phyloP scores from a whole-genome alignment of 2,329 filamentous ascomycete genomes.

The Exophiala viscosa region DNA sequence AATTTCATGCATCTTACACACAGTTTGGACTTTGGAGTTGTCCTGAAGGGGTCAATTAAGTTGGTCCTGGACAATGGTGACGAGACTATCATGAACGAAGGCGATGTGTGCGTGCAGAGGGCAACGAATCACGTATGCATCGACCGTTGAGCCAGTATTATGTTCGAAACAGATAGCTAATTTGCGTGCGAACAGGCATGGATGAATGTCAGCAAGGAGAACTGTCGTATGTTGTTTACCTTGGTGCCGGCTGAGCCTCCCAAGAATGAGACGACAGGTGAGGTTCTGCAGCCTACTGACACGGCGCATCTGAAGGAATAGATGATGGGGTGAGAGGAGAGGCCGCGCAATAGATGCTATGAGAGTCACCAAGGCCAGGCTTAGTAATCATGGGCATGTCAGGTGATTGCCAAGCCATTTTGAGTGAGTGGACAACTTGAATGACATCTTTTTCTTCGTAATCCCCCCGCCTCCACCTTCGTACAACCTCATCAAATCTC shows the following conservation, averaged over 20 bases:
- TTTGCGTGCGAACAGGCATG: constrained; percentile 13
- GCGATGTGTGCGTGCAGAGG: constrained; percentile 32
- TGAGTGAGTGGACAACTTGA: too few relatives aligned
- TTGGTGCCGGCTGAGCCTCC: constrained; percentile 23
- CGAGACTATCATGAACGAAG: constrained; percentile 28
- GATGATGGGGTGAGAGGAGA: too few relatives aligned
- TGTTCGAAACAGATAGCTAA: neutral
- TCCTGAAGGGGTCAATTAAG: constrained; percentile 31
- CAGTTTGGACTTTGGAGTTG: constrained; percentile 34
- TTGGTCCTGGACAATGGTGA: constrained; percentile 32
- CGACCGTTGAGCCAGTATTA: neutral
- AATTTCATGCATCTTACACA: constrained; percentile 27
- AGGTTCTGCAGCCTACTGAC: constrained; percentile 13
- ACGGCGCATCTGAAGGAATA: constrained; percentile 14
- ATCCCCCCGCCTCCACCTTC: neutral
- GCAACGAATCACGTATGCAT: constrained; percentile 25
- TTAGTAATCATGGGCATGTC: too few relatives aligned
- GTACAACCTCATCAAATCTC: constrained; percentile 7
- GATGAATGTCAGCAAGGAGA: constrained; percentile 21
- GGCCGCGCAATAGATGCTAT: too few relatives aligned
- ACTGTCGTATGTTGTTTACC: constrained; percentile 26
- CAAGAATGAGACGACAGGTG: constrained; percentile 18
- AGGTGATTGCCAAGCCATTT: too few relatives aligned
- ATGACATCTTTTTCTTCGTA: neutral
- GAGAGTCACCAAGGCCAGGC: too few relatives aligned